Base-by-base conservation (phyloP, 345 rosid species). In the Corymbia maculata region DNA sequence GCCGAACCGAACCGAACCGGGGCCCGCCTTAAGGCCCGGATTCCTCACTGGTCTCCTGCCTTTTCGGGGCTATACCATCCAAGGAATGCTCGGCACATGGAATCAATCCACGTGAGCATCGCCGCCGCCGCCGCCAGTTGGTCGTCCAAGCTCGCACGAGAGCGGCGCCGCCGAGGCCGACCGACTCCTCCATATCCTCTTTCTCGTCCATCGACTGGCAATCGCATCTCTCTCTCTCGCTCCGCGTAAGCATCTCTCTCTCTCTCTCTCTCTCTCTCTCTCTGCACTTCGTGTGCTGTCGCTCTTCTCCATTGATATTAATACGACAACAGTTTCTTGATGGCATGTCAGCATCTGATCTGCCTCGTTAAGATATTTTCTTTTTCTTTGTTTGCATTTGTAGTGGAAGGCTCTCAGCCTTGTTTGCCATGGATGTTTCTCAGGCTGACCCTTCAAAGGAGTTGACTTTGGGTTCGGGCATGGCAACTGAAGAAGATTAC, bases 401-500 rank as follows among this genome's bases (percentile, higher is more conserved):
- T 90, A 92, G 95, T 86, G 91, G 84, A 91, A 92, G 90, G 30
- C 53, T 82, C 87, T 89, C 89, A 86, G 51, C 90, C 86, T 87
- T 91, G 86, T 89, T 57, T 88, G 92, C 93, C 51, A 94, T 94
- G 97, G 96, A 93, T 91, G 89, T 91, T 87, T 91, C 94, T 50
- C 90, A 90, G 89, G 90, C 89, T 91, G 89, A 88, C 47, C 88
- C 89, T 4, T 68, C 61, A 53, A 94, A 93, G 90, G 92, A 92
- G 70, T 57, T 90, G 36, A 90, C 93, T 61, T 55, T 91, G 55
- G 95, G 93, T 55, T 86, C 95, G 42, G 96, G 94, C 88, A 64
- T 93, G 89, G 66, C 91, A 50, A 91, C 91, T 26, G 99, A 95
- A 89, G 97, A 95, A 82, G 98, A 93, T 49, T 96, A 93, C 92